Evolutionary conservation across 1,284 basidiomycete species (phyloP).

Genomic region (Porogramme epimiltina): DNA sequence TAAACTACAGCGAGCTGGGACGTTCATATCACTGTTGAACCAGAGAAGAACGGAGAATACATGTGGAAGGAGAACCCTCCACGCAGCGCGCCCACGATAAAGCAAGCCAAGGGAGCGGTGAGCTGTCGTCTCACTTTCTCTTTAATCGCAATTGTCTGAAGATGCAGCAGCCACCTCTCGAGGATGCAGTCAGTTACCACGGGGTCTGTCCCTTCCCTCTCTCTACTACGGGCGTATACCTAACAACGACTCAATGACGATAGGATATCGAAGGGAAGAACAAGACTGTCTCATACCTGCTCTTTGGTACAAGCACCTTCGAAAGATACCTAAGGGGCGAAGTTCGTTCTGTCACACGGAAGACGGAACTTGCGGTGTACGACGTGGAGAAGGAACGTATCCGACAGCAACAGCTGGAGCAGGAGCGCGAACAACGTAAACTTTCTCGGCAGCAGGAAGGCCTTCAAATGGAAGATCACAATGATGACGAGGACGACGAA

Average conservation of each 20-base stretch:
- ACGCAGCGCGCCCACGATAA: constrained; percentile 18
- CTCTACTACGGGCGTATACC: background rate
- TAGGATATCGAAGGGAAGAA: constrained; percentile 14
- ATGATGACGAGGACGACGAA: constrained; percentile 1
- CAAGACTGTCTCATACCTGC: constrained; percentile 9
- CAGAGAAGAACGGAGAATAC: constrained; percentile 17
- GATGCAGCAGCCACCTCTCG: constrained; percentile 12
- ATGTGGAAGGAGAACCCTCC: constrained; percentile 8
- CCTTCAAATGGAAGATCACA: background rate
- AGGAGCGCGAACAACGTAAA: too few species aligned
- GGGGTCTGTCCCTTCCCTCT: background rate
- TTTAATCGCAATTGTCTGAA: too few species aligned
- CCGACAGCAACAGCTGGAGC: too few species aligned
- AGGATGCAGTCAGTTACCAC: constrained; percentile 4
- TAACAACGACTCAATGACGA: background rate
- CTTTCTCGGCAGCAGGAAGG: background rate
- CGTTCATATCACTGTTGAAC: constrained; percentile 24
- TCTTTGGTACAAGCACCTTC: constrained; percentile 11
- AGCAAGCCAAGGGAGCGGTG: constrained; percentile 25
- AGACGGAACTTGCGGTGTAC: constrained; percentile 18
- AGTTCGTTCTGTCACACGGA: constrained; percentile 13
- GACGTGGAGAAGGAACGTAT: constrained; percentile 1
- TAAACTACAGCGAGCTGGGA: constrained; percentile 20
- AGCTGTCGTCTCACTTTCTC: too few species aligned
- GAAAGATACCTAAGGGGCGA: constrained; percentile 18